Percentiles rank a stretch among this genome's conserved stretches.
Conservation (phyloP, 2,329 filamentous ascomycete species). For the Ceratocystis variospora region DNA sequence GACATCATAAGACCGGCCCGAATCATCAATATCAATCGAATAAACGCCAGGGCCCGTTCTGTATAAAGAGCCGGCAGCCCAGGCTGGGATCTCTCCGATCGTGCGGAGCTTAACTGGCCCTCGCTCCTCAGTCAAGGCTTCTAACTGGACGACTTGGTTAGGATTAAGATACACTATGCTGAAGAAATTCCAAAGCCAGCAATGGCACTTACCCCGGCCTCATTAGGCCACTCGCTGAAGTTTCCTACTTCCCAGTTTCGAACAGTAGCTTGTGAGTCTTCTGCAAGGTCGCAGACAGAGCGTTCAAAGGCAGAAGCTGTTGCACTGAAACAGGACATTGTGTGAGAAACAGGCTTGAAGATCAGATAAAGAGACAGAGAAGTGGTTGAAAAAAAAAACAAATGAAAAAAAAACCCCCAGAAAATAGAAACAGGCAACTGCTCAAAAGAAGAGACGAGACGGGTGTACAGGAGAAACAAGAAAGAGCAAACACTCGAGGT, state of each 20-base stretch:
- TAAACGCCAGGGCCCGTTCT: constrained; percentile 59
- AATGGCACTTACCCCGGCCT: constrained; percentile 30
- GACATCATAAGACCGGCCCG: constrained; percentile 36
- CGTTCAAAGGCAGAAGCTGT: background rate
- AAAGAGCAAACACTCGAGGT: background rate
- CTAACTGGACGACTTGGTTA: constrained; percentile 38
- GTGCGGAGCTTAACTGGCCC: constrained; percentile 50
- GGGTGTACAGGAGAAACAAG: background rate
- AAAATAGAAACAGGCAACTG: background rate
- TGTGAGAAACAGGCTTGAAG: background rate
- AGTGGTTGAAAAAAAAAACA: background rate
- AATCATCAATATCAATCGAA: constrained; percentile 34
- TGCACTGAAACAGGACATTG: background rate
- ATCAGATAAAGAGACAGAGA: background rate
- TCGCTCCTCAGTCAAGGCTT: constrained; percentile 50
- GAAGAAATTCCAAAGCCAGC: background rate
- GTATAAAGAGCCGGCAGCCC: constrained; percentile 58
- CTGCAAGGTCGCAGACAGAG: background rate
- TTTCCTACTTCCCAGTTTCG: background rate
- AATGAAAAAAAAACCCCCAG: background rate
- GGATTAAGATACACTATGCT: too few species aligned
- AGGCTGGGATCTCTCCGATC: constrained; percentile 53
- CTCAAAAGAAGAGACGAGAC: background rate
- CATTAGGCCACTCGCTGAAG: constrained; percentile 36
- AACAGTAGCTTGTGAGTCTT: background rate